A percentile compares a stretch with the other conserved stretches of the same genome.
phyloP scores from a whole-genome alignment of 192 early-diverging fungal species.

The Backusella parvicylindrica region DNA sequence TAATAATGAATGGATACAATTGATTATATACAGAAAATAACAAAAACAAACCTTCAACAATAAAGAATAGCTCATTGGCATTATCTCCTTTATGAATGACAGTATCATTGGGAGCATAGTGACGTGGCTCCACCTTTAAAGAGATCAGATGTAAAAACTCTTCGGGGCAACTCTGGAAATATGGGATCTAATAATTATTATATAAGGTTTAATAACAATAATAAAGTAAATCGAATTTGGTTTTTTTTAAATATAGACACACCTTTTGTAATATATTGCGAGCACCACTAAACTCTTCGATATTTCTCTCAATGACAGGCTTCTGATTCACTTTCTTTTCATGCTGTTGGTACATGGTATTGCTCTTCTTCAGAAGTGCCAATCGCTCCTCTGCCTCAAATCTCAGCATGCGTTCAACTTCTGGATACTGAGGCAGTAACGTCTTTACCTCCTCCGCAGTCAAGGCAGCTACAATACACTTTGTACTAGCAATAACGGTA shows the following conservation, averaged over 20 bases:
- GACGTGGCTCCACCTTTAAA: slow-evolving; percentile 43
- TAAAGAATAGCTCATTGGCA: slow-evolving; percentile 71
- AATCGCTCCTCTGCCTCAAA: slow-evolving; percentile 62
- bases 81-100: slow-evolving; percentile 62
- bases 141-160: slow-evolving; percentile 43
- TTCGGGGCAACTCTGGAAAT: slow-evolving; percentile 40
- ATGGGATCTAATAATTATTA: slow-evolving; percentile 37
- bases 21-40: neutral
- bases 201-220: too few species aligned
- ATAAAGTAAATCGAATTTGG: too few species aligned
- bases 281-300: slow-evolving; percentile 15
- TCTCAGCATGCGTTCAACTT: slow-evolving; percentile 54
- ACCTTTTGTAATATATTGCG: slow-evolving; percentile 15
- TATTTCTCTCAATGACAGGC: slow-evolving; percentile 5
- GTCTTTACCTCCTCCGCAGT: slow-evolving; percentile 57
- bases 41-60: slow-evolving; percentile 48
- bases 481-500: slow-evolving; percentile 61
- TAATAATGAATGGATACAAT: neutral
- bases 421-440: slow-evolving; percentile 56
- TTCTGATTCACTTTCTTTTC: neutral
- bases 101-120: slow-evolving; percentile 49
- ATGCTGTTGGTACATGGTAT: neutral
- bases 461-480: slow-evolving; percentile 61
- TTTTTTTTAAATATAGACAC: too few species aligned
- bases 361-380: slow-evolving; percentile 41